phyloP scores from a whole-genome alignment of 371 early-diverging fungal genomes.

The Blyttiomyces sp. region DNA sequence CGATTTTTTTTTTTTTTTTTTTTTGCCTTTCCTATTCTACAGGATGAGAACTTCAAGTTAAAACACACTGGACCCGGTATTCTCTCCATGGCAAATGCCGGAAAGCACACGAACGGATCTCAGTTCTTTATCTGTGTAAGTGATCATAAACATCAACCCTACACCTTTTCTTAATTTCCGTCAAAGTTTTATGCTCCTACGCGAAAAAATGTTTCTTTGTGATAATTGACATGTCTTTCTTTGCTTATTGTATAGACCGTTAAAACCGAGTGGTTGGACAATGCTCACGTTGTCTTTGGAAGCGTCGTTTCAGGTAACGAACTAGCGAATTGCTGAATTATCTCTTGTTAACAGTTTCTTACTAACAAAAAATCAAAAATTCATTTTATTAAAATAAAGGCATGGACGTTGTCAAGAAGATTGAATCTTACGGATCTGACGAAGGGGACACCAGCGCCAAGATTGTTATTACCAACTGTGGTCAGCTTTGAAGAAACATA shows the following conservation, averaged over 20 bases:
- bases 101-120: conserved; percentile 84
- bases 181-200: too few relatives aligned
- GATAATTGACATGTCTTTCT: too few relatives aligned
- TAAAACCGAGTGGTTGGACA: conserved; percentile 83
- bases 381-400: too few relatives aligned
- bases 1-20: too few relatives aligned
- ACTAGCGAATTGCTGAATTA: too few relatives aligned
- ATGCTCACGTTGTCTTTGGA: conserved; percentile 99
- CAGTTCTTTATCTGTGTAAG: conserved; percentile 96
- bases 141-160: too few relatives aligned
- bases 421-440: conserved; percentile 72
- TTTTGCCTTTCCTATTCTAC: too few relatives aligned
- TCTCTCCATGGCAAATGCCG: conserved; percentile 56
- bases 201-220: too few relatives aligned
- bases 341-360: too few relatives aligned
- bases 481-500: conserved; percentile 67
- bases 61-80: conserved; percentile 50
- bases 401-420: conserved; percentile 70
- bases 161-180: too few relatives aligned
- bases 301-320: conserved; percentile 44
- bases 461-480: conserved; percentile 75
- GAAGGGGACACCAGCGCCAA: conserved; percentile 64
- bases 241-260: too few relatives aligned
- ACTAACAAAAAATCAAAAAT: too few relatives aligned
- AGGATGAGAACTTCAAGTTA: conserved; percentile 69